phyloP scores from a whole-genome alignment of 2,329 filamentous ascomycete genomes.

The Aureobasidium sp. region DNA sequence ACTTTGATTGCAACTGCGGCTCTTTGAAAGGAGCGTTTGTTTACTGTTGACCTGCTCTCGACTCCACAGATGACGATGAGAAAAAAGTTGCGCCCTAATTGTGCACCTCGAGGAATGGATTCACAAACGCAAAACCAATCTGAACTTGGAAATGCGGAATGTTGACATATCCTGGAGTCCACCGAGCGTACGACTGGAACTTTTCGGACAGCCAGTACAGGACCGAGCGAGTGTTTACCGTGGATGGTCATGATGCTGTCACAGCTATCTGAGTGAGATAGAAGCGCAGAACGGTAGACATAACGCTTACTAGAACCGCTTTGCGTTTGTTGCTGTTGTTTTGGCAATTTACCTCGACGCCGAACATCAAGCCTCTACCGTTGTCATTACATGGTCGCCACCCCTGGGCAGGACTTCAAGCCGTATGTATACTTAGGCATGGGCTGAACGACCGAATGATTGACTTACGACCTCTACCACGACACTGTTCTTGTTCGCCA shows the following conservation, averaged over 20 bases:
- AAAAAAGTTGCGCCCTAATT: background rate
- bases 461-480: background rate
- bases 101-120: background rate
- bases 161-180: background rate
- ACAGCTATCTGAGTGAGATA: slow-evolving; percentile 1
- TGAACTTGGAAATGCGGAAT: background rate
- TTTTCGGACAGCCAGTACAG: background rate
- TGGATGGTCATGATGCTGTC: background rate
- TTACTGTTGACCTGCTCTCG: background rate
- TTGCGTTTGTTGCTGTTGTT: slow-evolving; percentile 10
- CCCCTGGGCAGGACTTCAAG: slow-evolving; percentile 5
- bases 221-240: background rate
- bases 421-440: slow-evolving; percentile 7
- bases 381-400: slow-evolving; percentile 12
- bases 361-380: slow-evolving; percentile 11
- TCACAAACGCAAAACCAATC: background rate
- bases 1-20: slow-evolving; percentile 9
- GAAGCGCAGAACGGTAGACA: slow-evolving; percentile 2
- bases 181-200: background rate
- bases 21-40: background rate
- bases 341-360: slow-evolving; percentile 11
- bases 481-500: slow-evolving; percentile 6
- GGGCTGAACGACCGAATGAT: background rate
- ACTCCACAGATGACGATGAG: background rate
- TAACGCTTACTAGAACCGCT: slow-evolving; percentile 9